phyloP scores from a whole-genome alignment of 768 basidiomycete species.

The Rhodotorula graminis region DNA sequence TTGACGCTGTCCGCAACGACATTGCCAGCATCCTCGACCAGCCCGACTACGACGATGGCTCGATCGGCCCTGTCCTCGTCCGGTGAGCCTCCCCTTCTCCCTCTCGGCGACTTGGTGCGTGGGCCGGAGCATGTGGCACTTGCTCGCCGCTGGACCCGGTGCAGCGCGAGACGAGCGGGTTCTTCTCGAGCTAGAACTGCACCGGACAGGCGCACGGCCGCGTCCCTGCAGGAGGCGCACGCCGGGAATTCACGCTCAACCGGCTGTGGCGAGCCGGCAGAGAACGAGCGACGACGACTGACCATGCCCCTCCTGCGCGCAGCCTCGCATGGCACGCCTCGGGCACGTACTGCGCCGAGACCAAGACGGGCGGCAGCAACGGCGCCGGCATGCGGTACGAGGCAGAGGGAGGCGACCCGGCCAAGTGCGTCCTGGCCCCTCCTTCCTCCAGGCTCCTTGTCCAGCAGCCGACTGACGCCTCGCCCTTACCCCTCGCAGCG shows the following conservation, averaged over 20 bases:
- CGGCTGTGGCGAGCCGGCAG: no score
- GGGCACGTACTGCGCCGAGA: constrained; percentile 33
- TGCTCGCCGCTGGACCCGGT: no score
- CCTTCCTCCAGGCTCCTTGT: no score
- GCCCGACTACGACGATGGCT: constrained; percentile 86
- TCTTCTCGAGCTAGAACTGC: no score
- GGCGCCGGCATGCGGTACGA: constrained; percentile 77
- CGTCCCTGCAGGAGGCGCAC: no score
- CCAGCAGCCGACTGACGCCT: neutral
- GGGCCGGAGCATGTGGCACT: no score
- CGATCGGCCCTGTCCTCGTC: constrained; percentile 51
- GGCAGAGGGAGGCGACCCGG: constrained; percentile 32
- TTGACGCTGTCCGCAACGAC: constrained; percentile 18
- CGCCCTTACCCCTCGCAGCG: constrained; percentile 55
- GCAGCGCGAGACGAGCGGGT: no score
- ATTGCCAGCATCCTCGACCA: constrained; percentile 29
- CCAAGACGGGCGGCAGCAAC: constrained; percentile 62
- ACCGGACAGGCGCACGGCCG: no score
- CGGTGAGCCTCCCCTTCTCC: neutral
- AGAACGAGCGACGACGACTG: neutral
- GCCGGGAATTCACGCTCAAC: no score
- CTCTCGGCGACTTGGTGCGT: neutral
- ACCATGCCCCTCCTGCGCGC: neutral
- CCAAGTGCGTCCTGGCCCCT: constrained; percentile 24
- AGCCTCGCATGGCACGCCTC: constrained; percentile 41